Conservation (phyloP, 768 basidiomycete species). For the Podaxis sp. region DNA sequence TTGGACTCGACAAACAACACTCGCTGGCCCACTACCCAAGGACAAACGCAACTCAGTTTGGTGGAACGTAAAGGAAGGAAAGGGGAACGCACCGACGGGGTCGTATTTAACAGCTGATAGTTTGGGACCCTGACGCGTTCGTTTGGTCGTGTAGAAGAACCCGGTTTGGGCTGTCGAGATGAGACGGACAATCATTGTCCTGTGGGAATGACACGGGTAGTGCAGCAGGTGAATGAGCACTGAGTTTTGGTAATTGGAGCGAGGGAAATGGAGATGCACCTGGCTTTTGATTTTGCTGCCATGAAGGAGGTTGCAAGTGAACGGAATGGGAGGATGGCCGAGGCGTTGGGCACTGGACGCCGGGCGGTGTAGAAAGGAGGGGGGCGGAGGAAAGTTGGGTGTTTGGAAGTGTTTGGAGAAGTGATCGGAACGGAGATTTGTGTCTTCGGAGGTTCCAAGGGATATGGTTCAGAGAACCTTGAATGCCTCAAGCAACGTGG, state of each 20-base stretch:
- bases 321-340: neutral
- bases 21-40: constrained; percentile 54
- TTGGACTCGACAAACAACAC: constrained; percentile 80
- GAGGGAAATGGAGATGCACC: constrained; percentile 30
- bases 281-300: constrained; percentile 66
- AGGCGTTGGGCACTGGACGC: neutral
- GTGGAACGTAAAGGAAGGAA: neutral
- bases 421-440: constrained; percentile 1
- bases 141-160: constrained; percentile 84
- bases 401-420: constrained; percentile 5
- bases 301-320: constrained; percentile 28
- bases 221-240: neutral
- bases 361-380: neutral
- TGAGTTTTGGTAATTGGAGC: neutral
- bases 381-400: neutral
- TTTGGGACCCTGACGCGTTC: constrained; percentile 72
- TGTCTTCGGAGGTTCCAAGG: neutral
- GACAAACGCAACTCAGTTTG: neutral
- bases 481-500: too few species aligned
- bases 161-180: constrained; percentile 92
- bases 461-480: too few species aligned
- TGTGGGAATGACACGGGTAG: constrained; percentile 24
- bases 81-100: constrained; percentile 60
- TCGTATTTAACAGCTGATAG: constrained; percentile 93
- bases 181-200: constrained; percentile 83